Percentiles rank a stretch among this genome's conserved stretches.
Conservation (phyloP, 176 grass and related monocot genomes). For the Ensete ventricosum region DNA sequence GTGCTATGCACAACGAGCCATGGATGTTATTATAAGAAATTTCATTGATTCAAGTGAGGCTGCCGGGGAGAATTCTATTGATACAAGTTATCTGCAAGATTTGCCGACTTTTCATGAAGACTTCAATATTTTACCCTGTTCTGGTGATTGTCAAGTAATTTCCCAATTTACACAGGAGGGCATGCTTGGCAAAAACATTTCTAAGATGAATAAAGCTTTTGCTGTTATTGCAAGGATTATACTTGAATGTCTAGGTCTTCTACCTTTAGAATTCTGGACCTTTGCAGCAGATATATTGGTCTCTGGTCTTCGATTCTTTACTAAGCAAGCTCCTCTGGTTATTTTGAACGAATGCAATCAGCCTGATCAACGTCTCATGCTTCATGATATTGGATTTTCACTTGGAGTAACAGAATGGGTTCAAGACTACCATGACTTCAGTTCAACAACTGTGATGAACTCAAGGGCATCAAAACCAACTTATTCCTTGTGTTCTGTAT, state of each 20-base stretch:
- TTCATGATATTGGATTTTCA: slow-evolving; percentile 94
- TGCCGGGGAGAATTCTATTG: slow-evolving; percentile 18
- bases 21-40: slow-evolving; percentile 49
- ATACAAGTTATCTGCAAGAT: slow-evolving; percentile 2
- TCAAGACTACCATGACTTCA: slow-evolving; percentile 58
- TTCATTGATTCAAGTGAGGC: slow-evolving; percentile 37
- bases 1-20: slow-evolving; percentile 64
- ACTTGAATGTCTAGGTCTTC: slow-evolving; percentile 62
- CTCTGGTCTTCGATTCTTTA: slow-evolving; percentile 50
- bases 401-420: slow-evolving; percentile 71
- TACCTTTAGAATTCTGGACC: slow-evolving; percentile 68
- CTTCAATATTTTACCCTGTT: background rate
- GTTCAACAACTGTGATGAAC: slow-evolving; percentile 34
- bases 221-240: slow-evolving; percentile 50
- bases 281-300: slow-evolving; percentile 73
- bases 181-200: slow-evolving; percentile 26
- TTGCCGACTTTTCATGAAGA: background rate
- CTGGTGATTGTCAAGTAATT: slow-evolving; percentile 21
- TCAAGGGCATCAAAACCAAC: background rate
- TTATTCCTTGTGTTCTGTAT: slow-evolving; percentile 22
- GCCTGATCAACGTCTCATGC: slow-evolving; percentile 58
- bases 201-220: slow-evolving; percentile 32
- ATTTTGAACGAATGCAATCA: slow-evolving; percentile 55
- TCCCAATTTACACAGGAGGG: slow-evolving; percentile 17
- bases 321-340: slow-evolving; percentile 46